Evolutionary conservation across 768 basidiomycete species (phyloP).

Genomic region (Cystobasidium onofrii): DNA sequence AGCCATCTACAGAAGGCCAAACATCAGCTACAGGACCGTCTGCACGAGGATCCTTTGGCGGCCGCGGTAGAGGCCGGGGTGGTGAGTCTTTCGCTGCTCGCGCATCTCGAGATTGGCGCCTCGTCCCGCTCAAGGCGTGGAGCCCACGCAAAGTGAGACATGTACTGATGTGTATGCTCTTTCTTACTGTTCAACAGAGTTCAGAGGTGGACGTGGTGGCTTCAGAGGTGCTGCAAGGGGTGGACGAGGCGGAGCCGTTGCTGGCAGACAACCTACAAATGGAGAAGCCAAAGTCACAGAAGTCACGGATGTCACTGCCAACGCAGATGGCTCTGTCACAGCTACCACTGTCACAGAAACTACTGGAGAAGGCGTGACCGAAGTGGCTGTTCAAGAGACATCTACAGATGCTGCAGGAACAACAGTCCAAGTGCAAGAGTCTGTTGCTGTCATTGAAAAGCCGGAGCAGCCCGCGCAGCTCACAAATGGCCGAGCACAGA

Average conservation of each 20-base stretch:
- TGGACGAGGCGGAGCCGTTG: conserved; percentile 1
- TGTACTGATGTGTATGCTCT: neutral
- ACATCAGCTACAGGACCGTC: neutral
- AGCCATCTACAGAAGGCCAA: neutral
- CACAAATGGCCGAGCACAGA: neutral
- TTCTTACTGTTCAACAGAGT: neutral
- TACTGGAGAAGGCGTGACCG: neutral
- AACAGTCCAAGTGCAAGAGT: neutral
- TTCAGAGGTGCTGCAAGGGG: conserved; percentile 4
- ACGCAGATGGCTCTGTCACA: neutral
- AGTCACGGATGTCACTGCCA: neutral
- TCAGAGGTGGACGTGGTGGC: conserved; percentile 17
- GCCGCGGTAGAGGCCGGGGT: neutral
- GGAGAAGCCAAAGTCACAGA: neutral
- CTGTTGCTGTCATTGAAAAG: neutral
- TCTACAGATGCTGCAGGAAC: conserved; percentile 11
- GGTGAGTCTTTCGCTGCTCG: neutral
- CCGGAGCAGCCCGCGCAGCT: neutral
- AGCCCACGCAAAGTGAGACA: too few species aligned
- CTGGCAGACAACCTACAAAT: neutral
- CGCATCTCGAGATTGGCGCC: neutral
- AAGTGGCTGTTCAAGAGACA: neutral
- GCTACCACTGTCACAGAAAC: conserved; percentile 6
- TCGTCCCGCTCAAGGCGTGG: too few species aligned
- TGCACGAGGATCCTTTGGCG: neutral